These are phyloP conservation scores for Salix purpurea DNA, from an alignment of 345 rosid species.

Conservation along the genomic window DNA sequence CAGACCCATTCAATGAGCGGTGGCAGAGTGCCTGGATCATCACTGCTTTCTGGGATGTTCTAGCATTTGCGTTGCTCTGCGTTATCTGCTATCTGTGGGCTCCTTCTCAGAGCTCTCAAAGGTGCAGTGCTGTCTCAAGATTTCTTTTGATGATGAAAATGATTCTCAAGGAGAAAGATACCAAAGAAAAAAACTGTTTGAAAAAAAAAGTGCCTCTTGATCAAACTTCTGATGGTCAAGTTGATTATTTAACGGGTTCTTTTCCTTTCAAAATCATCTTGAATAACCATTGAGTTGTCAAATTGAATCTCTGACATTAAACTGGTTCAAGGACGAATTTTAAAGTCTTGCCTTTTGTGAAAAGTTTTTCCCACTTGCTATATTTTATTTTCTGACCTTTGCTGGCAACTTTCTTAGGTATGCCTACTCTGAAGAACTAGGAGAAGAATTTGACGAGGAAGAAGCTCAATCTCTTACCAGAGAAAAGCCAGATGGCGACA, in stretches of 20 bases:
- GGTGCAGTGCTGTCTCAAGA: constrained; percentile 32
- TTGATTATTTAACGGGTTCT: neutral
- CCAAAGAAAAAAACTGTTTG: neutral
- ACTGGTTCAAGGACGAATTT: neutral
- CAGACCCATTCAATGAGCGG: constrained; percentile 87
- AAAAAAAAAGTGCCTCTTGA: neutral
- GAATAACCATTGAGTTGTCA: too few species aligned
- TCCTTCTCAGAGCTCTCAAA: constrained; percentile 84
- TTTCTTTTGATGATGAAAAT: neutral
- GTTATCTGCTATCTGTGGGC: constrained; percentile 94
- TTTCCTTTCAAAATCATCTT: neutral
- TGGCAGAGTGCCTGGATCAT: constrained; percentile 95
- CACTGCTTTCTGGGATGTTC: constrained; percentile 91
- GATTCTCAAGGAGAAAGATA: neutral
- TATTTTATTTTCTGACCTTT: constrained; percentile 10
- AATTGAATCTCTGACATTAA: neutral
- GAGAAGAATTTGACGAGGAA: constrained; percentile 62
- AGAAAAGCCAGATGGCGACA: constrained; percentile 61
- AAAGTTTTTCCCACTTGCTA: neutral
- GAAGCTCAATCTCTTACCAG: constrained; percentile 64
- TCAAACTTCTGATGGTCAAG: neutral
- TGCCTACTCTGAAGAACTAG: constrained; percentile 70
- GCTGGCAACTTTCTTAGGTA: constrained; percentile 41
- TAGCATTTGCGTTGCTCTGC: constrained; percentile 67
- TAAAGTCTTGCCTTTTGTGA: too few species aligned